Conservation (phyloP, 2,329 filamentous ascomycete genomes). For the Scopulariopsis brevicaulis region DNA sequence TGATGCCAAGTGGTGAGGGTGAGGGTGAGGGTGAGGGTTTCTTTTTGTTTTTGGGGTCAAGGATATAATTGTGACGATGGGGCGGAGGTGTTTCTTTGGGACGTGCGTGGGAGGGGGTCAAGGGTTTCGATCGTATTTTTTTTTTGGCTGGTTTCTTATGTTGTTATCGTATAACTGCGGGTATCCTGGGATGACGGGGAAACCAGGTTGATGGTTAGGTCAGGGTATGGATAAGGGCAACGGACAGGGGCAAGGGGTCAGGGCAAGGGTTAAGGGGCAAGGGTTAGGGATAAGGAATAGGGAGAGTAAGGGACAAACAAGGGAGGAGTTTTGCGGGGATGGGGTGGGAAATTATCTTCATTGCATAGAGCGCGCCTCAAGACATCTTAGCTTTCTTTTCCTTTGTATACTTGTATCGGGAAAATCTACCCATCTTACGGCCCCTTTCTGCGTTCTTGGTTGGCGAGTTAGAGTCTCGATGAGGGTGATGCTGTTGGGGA, state of each 20-base stretch:
- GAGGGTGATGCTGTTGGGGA: too few relatives aligned
- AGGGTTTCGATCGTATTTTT: too few relatives aligned
- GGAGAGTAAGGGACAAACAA: neutral
- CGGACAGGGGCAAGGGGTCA: neutral
- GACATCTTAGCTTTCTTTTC: neutral
- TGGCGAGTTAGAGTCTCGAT: too few relatives aligned
- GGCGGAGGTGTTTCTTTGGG: neutral
- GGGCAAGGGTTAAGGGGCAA: neutral
- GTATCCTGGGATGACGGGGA: too few relatives aligned
- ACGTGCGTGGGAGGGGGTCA: neutral
- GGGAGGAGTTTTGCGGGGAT: neutral
- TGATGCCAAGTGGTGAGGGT: conserved; percentile 3
- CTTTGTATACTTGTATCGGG: neutral
- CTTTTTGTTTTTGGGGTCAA: neutral
- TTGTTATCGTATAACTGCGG: too few relatives aligned
- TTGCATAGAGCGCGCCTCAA: neutral
- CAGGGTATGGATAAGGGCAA: too few relatives aligned
- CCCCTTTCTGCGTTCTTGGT: too few relatives aligned
- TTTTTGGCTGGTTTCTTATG: too few relatives aligned
- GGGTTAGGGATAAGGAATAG: neutral
- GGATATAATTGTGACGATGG: neutral
- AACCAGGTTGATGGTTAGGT: too few relatives aligned
- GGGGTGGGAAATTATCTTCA: neutral
- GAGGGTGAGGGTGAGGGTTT: neutral
- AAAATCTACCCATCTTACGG: too few relatives aligned